Evolutionary conservation across 163 green algal species (phyloP), one percentile per base, ranked within the genome.

Genomic region (Prototheca cutis): DNA sequence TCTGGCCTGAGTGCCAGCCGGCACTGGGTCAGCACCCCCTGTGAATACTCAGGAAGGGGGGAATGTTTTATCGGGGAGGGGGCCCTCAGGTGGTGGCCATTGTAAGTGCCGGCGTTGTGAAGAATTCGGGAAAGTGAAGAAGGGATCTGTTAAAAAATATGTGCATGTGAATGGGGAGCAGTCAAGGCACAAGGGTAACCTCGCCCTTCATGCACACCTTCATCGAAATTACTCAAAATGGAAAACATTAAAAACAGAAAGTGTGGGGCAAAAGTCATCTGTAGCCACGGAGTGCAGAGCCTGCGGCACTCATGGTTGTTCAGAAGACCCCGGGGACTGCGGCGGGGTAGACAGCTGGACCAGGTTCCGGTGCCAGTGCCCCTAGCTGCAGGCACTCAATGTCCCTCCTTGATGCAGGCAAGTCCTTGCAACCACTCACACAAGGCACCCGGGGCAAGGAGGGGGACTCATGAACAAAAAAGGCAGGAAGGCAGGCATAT

Each of bases 11-110:
- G 75, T 3, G 80, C 79, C 1, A 59, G 52, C 0, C 80, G 70
- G 51, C 75, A 81, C 58, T 94, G 86, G 7, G 70, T 67, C 72
- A 95, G 76, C n/a, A 82, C 71, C 0, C 77, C 79, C 85, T 94
- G 77, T 10, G 17, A 15, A 45, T 45, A n/a, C n/a, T n/a, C n/a
- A n/a, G n/a, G n/a, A n/a, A n/a, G n/a, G n/a, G n/a, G n/a, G n/a
- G n/a, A n/a, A n/a, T n/a, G n/a, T n/a, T n/a, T n/a, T n/a, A n/a
- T n/a, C n/a, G n/a, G n/a, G n/a, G n/a, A n/a, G n/a, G n/a, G n/a
- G n/a, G n/a, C n/a, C n/a, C n/a, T n/a, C n/a, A n/a, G n/a, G n/a
- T n/a, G n/a, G n/a, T n/a, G n/a, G n/a, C n/a, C n/a, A n/a, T n/a
- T n/a, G n/a, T n/a, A n/a, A n/a, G n/a, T n/a, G n/a, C n/a, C n/a